These are phyloP conservation scores for Cercospora berteroae DNA, from an alignment of 2,329 filamentous ascomycete genomes.

Conservation along the genomic window DNA sequence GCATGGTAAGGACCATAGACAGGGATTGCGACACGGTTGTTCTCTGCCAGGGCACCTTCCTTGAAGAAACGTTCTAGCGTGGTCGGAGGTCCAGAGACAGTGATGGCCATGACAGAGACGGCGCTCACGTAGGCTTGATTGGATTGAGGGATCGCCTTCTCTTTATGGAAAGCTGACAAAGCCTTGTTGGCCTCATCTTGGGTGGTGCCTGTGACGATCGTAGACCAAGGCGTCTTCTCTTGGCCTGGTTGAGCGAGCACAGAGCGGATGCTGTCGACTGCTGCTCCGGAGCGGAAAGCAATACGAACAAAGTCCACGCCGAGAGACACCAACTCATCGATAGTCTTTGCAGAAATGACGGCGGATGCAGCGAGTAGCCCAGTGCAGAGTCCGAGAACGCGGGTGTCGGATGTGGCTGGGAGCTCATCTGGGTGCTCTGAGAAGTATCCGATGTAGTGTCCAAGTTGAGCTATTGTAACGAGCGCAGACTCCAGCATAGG, in stretches of 20 bases:
- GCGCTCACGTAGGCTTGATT: conserved; percentile 59
- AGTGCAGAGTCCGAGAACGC: conserved; percentile 65
- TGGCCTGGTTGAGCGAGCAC: conserved; percentile 54
- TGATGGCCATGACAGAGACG: conserved; percentile 58
- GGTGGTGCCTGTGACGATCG: conserved; percentile 58
- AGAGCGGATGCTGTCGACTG: conserved; percentile 44
- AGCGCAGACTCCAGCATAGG: conserved; percentile 64
- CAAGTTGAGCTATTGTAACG: conserved; percentile 63
- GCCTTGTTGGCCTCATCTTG: conserved; percentile 53
- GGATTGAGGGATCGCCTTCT: conserved; percentile 52
- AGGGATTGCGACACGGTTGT: conserved; percentile 53
- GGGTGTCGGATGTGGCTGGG: conserved; percentile 49
- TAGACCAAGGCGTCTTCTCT: conserved; percentile 64
- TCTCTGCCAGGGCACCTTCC: conserved; percentile 49
- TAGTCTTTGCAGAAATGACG: conserved; percentile 61
- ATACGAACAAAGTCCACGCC: conserved; percentile 64
- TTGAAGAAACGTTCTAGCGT: conserved; percentile 54
- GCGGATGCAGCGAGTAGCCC: conserved; percentile 69
- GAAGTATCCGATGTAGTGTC: conserved; percentile 66
- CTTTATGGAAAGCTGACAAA: conserved; percentile 58
- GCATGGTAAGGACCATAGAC: conserved; percentile 62
- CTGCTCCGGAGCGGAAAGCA: conserved; percentile 62
- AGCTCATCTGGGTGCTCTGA: conserved; percentile 55
- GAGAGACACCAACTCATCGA: conserved; percentile 61
- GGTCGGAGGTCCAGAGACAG: conserved; percentile 58